These are phyloP conservation scores for Phaeosphaeriaceae sp. DNA, from an alignment of 2,329 filamentous ascomycete genomes.

Conservation along the genomic window DNA sequence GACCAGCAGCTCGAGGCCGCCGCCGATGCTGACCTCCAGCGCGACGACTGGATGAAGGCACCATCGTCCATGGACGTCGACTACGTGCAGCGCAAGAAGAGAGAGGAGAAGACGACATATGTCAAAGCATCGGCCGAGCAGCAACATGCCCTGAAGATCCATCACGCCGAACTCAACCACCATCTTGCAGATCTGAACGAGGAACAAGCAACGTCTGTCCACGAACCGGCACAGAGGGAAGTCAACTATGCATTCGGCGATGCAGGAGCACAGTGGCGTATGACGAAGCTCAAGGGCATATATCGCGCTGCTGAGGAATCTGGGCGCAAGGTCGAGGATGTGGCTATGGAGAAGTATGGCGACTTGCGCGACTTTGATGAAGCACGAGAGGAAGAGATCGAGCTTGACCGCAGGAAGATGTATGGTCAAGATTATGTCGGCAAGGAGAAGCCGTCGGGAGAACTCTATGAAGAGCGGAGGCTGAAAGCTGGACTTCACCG, in stretches of 20 bases:
- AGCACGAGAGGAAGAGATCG: slow-evolving; percentile 89
- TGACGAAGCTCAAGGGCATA: slow-evolving; percentile 90
- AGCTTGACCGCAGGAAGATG: slow-evolving; percentile 79
- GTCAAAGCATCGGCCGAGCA: slow-evolving; percentile 57
- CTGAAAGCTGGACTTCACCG: slow-evolving; percentile 62
- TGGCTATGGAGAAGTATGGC: slow-evolving; percentile 84
- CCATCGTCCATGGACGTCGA: slow-evolving; percentile 84
- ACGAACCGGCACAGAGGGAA: slow-evolving; percentile 64
- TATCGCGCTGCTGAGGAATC: slow-evolving; percentile 80
- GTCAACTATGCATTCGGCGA: slow-evolving; percentile 90
- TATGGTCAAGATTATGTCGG: slow-evolving; percentile 87
- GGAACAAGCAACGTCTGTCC: slow-evolving; percentile 23
- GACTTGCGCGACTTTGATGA: slow-evolving; percentile 86
- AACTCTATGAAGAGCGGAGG: slow-evolving; percentile 80
- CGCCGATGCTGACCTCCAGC: slow-evolving; percentile 57
- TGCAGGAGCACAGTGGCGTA: slow-evolving; percentile 88
- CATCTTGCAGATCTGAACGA: slow-evolving; percentile 66
- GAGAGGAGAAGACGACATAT: slow-evolving; percentile 52
- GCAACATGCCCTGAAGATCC: slow-evolving; percentile 74
- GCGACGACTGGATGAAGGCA: slow-evolving; percentile 95
- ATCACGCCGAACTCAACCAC: slow-evolving; percentile 81
- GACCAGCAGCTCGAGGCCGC: slow-evolving; percentile 51
- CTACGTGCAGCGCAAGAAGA: slow-evolving; percentile 72
- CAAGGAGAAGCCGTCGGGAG: slow-evolving; percentile 86
- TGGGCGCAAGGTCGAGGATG: slow-evolving; percentile 75